A percentile compares a stretch with the other conserved stretches of the same genome.
These are phyloP conservation scores for Thuidium tamariscinum DNA, from an alignment of 225 moss, liverwort and hornwort species.

Conservation along the genomic window DNA sequence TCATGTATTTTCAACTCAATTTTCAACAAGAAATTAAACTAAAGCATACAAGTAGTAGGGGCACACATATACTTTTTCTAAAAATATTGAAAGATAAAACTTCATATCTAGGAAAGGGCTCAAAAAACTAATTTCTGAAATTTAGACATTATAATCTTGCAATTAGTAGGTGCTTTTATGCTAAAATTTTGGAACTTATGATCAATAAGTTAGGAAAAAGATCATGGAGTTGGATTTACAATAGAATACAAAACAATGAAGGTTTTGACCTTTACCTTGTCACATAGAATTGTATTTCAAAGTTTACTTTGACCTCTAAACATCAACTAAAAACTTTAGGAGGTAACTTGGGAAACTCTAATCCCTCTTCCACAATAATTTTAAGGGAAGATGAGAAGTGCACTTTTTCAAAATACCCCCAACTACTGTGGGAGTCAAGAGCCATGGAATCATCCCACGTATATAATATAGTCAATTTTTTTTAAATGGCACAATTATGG, in stretches of 20 bases:
- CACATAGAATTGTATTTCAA: background rate
- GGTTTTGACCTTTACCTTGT: background rate
- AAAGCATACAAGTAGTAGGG: no score
- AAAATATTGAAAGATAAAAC: background rate
- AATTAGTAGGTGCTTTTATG: background rate
- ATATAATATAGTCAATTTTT: background rate
- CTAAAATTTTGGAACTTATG: background rate
- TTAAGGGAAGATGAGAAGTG: background rate
- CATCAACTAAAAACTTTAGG: background rate
- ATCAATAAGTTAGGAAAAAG: background rate
- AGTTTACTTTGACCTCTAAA: background rate
- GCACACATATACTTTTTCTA: rapidly evolving
- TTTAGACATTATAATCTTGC: background rate
- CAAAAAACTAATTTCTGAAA: background rate
- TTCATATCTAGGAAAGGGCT: background rate
- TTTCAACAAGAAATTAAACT: no score
- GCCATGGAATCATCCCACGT: background rate
- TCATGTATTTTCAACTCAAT: no score
- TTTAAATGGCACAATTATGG: background rate
- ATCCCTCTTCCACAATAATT: background rate
- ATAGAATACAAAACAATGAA: background rate
- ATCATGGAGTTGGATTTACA: background rate
- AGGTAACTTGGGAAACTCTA: rapidly evolving
- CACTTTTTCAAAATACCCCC: background rate
- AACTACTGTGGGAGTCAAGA: background rate